Evolutionary conservation across 2,329 filamentous ascomycete genomes (phyloP).

Genomic region (Penicillium aurantiogriseum): DNA sequence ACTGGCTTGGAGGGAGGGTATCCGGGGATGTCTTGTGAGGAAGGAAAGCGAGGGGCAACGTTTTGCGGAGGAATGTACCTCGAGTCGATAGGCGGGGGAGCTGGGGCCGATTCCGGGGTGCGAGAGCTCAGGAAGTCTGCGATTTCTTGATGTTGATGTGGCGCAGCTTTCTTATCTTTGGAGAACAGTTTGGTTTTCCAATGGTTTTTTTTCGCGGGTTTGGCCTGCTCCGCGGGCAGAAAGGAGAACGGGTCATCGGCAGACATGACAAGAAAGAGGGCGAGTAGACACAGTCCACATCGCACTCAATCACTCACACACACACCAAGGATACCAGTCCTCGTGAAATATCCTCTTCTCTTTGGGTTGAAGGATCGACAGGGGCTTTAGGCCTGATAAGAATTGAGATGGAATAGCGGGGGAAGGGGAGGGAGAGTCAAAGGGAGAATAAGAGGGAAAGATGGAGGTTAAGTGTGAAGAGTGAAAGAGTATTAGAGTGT

Average conservation of each 20-base stretch:
- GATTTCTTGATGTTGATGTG: slow-evolving; percentile 46
- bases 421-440: not conserved
- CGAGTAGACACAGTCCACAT: slow-evolving; percentile 38
- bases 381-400: slow-evolving; percentile 11
- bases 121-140: slow-evolving; percentile 56
- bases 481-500: not conserved
- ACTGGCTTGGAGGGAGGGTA: slow-evolving; percentile 9
- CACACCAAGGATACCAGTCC: slow-evolving; percentile 15
- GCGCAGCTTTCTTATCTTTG: slow-evolving; percentile 41
- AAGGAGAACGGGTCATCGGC: slow-evolving; percentile 39
- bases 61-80: slow-evolving; percentile 35
- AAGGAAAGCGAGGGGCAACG: slow-evolving; percentile 35
- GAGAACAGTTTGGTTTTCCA: slow-evolving; percentile 54
- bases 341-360: slow-evolving; percentile 13
- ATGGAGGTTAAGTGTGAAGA: not conserved
- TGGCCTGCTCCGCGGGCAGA: slow-evolving; percentile 32
- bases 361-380: slow-evolving; percentile 20
- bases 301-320: slow-evolving; percentile 22
- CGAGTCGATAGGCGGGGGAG: slow-evolving; percentile 29
- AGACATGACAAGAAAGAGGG: slow-evolving; percentile 31
- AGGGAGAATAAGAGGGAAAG: not conserved
- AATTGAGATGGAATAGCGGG: not conserved
- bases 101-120: slow-evolving; percentile 8
- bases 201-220: slow-evolving; percentile 34
- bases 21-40: slow-evolving; percentile 29